phyloP scores from a whole-genome alignment of 2,329 filamentous ascomycete genomes.

The Fusarium guadeloupense region DNA sequence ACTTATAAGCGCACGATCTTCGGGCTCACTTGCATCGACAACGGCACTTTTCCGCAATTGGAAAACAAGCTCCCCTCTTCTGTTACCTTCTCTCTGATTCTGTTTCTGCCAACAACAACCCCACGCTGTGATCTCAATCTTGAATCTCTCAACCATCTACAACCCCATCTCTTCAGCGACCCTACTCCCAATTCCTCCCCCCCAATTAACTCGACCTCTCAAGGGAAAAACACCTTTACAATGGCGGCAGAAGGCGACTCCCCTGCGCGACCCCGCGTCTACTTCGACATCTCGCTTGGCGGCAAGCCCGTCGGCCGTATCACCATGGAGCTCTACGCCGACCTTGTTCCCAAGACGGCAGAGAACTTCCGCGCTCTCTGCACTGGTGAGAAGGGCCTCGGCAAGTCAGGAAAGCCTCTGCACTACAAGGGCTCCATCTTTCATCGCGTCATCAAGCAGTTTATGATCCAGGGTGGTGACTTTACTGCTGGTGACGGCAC shows the following conservation, averaged over 20 bases:
- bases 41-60: conserved; percentile 34
- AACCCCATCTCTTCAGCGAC: conserved; percentile 9
- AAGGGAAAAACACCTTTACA: conserved; percentile 11
- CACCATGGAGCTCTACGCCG: conserved; percentile 81
- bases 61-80: conserved; percentile 37
- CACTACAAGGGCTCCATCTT: conserved; percentile 94
- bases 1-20: conserved; percentile 38
- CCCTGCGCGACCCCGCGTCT: conserved; percentile 78
- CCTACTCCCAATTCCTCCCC: not conserved
- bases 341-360: conserved; percentile 89
- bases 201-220: not conserved
- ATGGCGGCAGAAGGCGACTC: conserved; percentile 56
- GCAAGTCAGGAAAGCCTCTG: conserved; percentile 83
- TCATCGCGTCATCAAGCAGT: conserved; percentile 97
- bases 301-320: conserved; percentile 78
- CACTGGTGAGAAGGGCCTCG: conserved; percentile 91
- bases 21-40: conserved; percentile 34
- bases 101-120: conserved; percentile 6
- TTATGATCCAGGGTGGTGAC: conserved; percentile 96
- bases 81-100: conserved; percentile 36
- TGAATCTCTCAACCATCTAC: conserved; percentile 6
- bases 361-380: conserved; percentile 96
- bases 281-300: conserved; percentile 91
- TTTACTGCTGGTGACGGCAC: conserved; percentile 96
- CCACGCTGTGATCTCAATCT: conserved; percentile 12